Conservation (phyloP, 116 monocot species). For the Zostera marina region DNA sequence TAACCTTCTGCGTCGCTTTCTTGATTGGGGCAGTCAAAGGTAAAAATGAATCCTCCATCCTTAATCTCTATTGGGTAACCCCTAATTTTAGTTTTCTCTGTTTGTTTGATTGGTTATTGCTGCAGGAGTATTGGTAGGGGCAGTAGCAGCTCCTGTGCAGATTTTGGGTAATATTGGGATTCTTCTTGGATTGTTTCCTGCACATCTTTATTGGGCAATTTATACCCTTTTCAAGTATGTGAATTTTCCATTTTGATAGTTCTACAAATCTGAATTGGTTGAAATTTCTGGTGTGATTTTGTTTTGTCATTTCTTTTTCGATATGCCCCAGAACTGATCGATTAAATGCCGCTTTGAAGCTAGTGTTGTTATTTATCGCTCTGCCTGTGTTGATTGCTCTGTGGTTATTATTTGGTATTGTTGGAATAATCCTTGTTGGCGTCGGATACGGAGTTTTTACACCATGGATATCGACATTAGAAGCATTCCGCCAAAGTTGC, state of each 20-base stretch:
- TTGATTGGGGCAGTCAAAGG: constrained; percentile 70
- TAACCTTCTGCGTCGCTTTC: constrained; percentile 58
- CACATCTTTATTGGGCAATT: constrained; percentile 67
- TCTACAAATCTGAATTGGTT: no score
- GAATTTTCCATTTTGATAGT: neutral
- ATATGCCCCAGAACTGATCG: constrained; percentile 38
- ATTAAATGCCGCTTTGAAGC: constrained; percentile 45
- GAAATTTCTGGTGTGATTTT: no score
- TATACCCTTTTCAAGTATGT: constrained; percentile 62
- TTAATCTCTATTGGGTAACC: neutral
- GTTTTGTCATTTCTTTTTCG: no score
- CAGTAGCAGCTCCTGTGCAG: constrained; percentile 52
- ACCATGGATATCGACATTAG: constrained; percentile 89
- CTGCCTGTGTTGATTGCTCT: constrained; percentile 50
- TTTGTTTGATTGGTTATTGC: neutral
- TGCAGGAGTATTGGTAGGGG: constrained; percentile 63
- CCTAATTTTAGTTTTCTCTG: neutral
- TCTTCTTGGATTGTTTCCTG: constrained; percentile 50
- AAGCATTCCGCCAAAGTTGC: constrained; percentile 51
- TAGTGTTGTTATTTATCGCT: constrained; percentile 36
- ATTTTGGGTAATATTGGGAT: constrained; percentile 71
- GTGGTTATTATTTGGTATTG: constrained; percentile 49
- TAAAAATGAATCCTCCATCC: constrained; percentile 1
- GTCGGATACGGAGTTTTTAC: constrained; percentile 80
- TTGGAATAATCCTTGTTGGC: constrained; percentile 54